phyloP scores from a whole-genome alignment of 2,329 filamentous ascomycete species.

The Acephala macrosclerotiorum region DNA sequence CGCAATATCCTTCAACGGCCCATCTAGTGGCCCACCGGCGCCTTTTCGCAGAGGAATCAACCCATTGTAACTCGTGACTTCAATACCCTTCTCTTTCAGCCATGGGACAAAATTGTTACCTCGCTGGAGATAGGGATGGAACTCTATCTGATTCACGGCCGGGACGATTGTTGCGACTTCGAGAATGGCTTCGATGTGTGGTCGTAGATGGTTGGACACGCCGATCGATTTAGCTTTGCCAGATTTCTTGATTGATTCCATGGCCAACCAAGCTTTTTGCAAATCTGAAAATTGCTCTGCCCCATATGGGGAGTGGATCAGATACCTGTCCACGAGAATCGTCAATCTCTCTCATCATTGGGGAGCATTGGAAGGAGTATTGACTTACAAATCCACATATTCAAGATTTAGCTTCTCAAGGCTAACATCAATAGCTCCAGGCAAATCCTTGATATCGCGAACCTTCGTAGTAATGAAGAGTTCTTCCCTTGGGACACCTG shows the following conservation, averaged over 20 bases:
- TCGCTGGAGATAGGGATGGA: constrained; percentile 48
- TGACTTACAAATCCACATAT: constrained; percentile 68
- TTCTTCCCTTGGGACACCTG: constrained; percentile 52
- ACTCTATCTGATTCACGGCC: constrained; percentile 51
- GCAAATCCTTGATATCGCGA: constrained; percentile 60
- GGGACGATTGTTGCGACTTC: constrained; percentile 55
- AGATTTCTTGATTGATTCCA: constrained; percentile 68
- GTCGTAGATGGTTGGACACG: constrained; percentile 72
- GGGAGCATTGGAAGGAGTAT: constrained; percentile 48
- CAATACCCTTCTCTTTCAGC: constrained; percentile 1
- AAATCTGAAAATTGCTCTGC: background rate
- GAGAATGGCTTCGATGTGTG: constrained; percentile 60
- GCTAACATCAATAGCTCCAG: constrained; percentile 59
- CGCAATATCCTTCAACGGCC: background rate
- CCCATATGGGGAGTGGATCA: background rate
- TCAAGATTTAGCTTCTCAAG: constrained; percentile 66
- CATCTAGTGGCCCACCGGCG: constrained; percentile 4
- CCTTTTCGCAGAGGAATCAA: constrained; percentile 1
- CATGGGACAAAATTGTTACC: background rate
- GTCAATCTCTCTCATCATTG: background rate
- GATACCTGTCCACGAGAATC: background rate
- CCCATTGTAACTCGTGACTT: constrained; percentile 2
- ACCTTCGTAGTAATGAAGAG: constrained; percentile 65
- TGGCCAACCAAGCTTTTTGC: constrained; percentile 54
- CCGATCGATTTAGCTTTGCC: constrained; percentile 73